Conservation (phyloP, 2,329 filamentous ascomycete species). For the Cordyceps tenuipes region DNA sequence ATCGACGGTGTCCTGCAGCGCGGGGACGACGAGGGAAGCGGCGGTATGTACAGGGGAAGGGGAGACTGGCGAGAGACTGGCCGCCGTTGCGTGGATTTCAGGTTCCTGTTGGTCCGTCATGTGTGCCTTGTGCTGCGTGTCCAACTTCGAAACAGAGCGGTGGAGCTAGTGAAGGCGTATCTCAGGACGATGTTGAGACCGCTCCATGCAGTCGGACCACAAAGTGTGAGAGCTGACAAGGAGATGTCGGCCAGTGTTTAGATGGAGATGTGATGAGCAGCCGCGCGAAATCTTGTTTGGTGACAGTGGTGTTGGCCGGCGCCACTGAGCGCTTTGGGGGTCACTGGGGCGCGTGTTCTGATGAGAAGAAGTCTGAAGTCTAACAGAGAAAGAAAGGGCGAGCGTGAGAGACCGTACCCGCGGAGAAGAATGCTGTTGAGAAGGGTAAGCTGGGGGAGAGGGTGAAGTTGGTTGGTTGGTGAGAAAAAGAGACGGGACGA, state of each 20-base stretch:
- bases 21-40: slow-evolving; percentile 38
- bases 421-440: neutral
- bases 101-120: slow-evolving; percentile 27
- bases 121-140: neutral
- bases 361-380: neutral
- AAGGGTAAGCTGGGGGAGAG: neutral
- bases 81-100: slow-evolving; percentile 43
- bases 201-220: slow-evolving; percentile 1
- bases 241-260: neutral
- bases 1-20: slow-evolving; percentile 45
- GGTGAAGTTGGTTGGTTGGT: neutral
- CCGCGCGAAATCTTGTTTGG: neutral
- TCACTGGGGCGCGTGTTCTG: too few species aligned
- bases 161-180: slow-evolving; percentile 9
- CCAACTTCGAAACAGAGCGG: neutral
- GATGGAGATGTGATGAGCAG: neutral
- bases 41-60: slow-evolving; percentile 40
- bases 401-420: neutral
- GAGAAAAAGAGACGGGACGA: slow-evolving; percentile 1
- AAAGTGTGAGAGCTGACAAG: neutral
- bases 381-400: neutral
- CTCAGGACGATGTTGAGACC: neutral
- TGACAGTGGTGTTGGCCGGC: neutral
- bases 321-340: neutral
- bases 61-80: slow-evolving; percentile 41